Conservation (phyloP, 306 rosid genomes). For the Castanea sativa region DNA sequence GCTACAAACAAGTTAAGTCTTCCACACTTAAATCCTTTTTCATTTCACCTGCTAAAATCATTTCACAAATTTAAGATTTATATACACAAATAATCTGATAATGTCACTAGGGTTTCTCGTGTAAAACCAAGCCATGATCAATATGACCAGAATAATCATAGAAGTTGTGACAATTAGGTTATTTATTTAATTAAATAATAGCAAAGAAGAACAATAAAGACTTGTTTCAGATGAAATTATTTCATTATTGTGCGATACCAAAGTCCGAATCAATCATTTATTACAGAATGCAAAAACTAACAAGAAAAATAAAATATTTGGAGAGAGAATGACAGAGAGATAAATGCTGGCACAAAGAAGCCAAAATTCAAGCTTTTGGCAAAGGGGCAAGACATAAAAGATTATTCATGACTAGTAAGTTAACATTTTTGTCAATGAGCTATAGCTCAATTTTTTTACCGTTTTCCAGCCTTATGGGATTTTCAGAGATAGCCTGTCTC, state of each 20-base stretch:
- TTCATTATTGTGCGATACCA: not conserved
- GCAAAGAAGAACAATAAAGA: not conserved
- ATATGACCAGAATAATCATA: not conserved
- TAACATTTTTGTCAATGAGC: too few relatives aligned
- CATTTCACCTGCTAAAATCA: not conserved
- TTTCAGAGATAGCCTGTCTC: too few relatives aligned
- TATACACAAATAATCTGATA: not conserved
- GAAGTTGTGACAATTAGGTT: not conserved
- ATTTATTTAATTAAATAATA: not conserved
- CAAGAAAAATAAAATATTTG: not conserved
- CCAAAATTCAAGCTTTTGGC: not conserved
- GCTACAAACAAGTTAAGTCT: constrained; percentile 81
- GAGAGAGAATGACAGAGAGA: not conserved
- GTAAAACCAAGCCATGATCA: not conserved
- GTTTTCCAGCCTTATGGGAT: too few relatives aligned
- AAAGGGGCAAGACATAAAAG: not conserved
- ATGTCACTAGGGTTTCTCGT: not conserved
- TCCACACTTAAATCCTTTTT: not conserved
- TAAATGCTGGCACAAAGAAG: not conserved
- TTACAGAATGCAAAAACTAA: not conserved
- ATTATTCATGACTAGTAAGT: too few relatives aligned
- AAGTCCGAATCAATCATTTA: not conserved
- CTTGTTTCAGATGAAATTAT: not conserved
- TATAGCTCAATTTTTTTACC: too few relatives aligned
- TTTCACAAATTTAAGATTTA: constrained; percentile 4